Evolutionary conservation across 2,329 filamentous ascomycete genomes (phyloP).

Genomic region (Cladosporium sp.): DNA sequence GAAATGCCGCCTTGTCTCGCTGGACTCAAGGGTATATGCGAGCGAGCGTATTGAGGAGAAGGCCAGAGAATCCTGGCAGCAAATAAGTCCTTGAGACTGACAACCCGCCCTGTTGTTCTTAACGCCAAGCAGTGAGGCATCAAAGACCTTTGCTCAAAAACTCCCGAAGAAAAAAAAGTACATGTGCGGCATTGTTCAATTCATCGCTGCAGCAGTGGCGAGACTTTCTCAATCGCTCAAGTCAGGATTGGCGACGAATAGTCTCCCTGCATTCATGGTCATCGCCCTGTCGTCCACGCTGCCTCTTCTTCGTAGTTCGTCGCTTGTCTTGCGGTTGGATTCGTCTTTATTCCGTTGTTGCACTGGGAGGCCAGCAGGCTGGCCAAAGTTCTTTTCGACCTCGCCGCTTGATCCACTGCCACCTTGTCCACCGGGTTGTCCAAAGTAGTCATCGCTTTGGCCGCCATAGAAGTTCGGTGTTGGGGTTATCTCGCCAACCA

Average conservation of each 20-base stretch:
- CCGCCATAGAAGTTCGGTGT: constrained; percentile 33
- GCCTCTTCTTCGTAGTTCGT: constrained; percentile 70
- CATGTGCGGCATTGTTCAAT: neutral
- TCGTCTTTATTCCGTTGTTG: constrained; percentile 30
- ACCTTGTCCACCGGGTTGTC: constrained; percentile 36
- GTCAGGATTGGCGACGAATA: constrained; percentile 86
- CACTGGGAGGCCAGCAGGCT: constrained; percentile 46
- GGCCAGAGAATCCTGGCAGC: neutral
- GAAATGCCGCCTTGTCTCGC: constrained; percentile 4
- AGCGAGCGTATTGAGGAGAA: constrained; percentile 7
- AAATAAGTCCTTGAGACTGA: neutral
- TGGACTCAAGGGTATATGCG: constrained; percentile 12
- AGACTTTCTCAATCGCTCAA: constrained; percentile 43
- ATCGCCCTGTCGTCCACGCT: constrained; percentile 80
- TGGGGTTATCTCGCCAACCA: constrained; percentile 44
- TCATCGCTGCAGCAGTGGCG: neutral
- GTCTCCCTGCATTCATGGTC: constrained; percentile 64
- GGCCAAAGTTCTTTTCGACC: constrained; percentile 53
- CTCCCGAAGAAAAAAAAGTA: neutral
- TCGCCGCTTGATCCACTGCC: constrained; percentile 42
- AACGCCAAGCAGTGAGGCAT: neutral
- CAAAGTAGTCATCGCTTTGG: constrained; percentile 40
- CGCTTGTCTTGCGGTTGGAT: constrained; percentile 60
- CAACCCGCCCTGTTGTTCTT: neutral
- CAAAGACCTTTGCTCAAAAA: neutral